Percentiles rank a stretch among this genome's conserved stretches.
phyloP scores from a whole-genome alignment of 345 rosid species.

The Eucalyptus tenuipes region DNA sequence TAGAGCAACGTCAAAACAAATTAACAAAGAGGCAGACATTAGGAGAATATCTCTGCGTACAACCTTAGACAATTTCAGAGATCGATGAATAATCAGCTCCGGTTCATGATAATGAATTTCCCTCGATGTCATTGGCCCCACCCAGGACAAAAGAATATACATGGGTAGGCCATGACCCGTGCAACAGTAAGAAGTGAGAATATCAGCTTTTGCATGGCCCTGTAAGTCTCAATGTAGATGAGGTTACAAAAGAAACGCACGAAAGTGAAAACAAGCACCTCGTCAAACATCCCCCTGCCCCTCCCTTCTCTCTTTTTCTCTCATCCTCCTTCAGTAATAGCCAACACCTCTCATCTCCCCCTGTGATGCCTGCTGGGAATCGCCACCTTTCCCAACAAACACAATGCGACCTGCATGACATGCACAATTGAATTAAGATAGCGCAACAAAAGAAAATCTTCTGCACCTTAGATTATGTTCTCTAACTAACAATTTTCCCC shows the following conservation, averaged over 20 bases:
- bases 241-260: background rate
- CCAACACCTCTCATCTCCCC: background rate
- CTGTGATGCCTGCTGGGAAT: background rate
- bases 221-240: background rate
- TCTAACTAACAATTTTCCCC: background rate
- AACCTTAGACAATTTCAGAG: background rate
- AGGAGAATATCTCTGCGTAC: background rate
- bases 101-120: background rate
- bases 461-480: background rate
- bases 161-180: background rate
- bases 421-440: background rate
- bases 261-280: background rate
- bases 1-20: background rate
- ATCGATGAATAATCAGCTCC: background rate
- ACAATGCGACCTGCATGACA: background rate
- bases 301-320: background rate
- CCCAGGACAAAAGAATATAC: background rate
- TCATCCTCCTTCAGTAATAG: background rate
- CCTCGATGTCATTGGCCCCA: background rate
- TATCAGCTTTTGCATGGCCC: background rate
- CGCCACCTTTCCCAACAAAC: background rate
- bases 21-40: background rate
- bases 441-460: background rate
- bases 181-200: background rate
- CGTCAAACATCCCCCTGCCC: background rate